phyloP scores from a whole-genome alignment of 73 alveolate genomes.

The Durusdinium trenchii region DNA sequence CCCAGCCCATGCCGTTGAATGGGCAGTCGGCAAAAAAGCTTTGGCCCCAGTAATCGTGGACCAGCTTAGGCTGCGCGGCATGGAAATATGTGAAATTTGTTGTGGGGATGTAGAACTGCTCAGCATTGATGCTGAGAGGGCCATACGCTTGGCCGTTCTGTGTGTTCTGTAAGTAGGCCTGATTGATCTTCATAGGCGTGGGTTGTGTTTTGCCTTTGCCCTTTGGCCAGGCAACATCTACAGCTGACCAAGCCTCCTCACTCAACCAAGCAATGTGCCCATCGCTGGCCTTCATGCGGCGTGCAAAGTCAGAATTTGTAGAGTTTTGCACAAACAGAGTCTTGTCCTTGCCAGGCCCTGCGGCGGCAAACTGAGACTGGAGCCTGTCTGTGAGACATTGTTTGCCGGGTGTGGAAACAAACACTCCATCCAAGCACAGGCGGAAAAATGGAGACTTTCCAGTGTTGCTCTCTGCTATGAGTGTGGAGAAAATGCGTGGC shows the following conservation, averaged over 20 bases:
- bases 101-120: constrained; percentile 36
- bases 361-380: not conserved
- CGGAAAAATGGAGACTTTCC: constrained; percentile 62
- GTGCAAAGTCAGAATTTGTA: constrained; percentile 19
- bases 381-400: not conserved
- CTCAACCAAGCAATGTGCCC: constrained; percentile 21
- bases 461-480: constrained; percentile 10
- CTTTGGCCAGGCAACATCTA: constrained; percentile 23
- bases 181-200: not conserved
- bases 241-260: constrained; percentile 33
- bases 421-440: not conserved
- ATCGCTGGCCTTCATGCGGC: constrained; percentile 37
- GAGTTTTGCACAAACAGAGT: constrained; percentile 22
- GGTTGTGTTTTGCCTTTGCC: not conserved
- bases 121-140: constrained; percentile 12
- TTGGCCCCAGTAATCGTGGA: constrained; percentile 45
- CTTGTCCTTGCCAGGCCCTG: constrained; percentile 75
- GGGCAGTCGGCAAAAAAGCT: constrained; percentile 18
- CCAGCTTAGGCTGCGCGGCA: constrained; percentile 31
- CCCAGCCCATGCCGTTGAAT: constrained; percentile 28
- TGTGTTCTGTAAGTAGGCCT: constrained; percentile 15
- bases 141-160: constrained; percentile 9
- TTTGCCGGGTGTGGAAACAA: not conserved
- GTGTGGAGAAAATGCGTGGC: not conserved
- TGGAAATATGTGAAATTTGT: not conserved